Conservation (phyloP, 2,329 filamentous ascomycete genomes). For the Bisporella sp. region DNA sequence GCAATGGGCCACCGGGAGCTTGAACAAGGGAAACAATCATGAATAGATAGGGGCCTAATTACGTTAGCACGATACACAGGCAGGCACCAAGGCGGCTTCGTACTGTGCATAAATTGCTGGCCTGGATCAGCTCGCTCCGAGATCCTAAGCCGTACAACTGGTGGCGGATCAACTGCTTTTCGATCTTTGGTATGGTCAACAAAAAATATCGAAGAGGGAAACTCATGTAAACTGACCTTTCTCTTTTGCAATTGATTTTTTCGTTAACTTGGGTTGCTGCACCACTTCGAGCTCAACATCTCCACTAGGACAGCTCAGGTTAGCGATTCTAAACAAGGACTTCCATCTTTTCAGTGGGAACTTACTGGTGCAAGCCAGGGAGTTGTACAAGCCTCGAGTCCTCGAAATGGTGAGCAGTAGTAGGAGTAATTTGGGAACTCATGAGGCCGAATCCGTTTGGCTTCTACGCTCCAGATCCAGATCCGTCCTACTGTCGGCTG, state of each 20-base stretch:
- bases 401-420: conserved; percentile 18
- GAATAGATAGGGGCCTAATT: conserved; percentile 42
- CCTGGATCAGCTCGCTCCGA: conserved; percentile 38
- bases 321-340: too few species aligned
- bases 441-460: too few species aligned
- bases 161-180: conserved; percentile 83
- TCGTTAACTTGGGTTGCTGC: conserved; percentile 61
- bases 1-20: conserved; percentile 34
- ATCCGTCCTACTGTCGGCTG: too few species aligned
- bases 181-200: conserved; percentile 46
- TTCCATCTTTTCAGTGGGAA: background rate
- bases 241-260: conserved; percentile 66
- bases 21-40: conserved; percentile 38
- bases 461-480: too few species aligned
- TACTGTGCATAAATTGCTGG: conserved; percentile 50
- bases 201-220: conserved; percentile 3
- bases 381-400: conserved; percentile 16
- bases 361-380: conserved; percentile 18
- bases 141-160: conserved; percentile 66
- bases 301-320: conserved; percentile 26
- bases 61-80: conserved; percentile 5
- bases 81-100: conserved; percentile 19
- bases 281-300: conserved; percentile 52
- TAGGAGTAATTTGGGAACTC: too few species aligned
- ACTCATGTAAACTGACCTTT: conserved; percentile 46